Percentiles rank a stretch among this genome's conserved stretches.
Evolutionary conservation across 805 yeast species (phyloP).

Genomic region (Candida multigemmis): DNA sequence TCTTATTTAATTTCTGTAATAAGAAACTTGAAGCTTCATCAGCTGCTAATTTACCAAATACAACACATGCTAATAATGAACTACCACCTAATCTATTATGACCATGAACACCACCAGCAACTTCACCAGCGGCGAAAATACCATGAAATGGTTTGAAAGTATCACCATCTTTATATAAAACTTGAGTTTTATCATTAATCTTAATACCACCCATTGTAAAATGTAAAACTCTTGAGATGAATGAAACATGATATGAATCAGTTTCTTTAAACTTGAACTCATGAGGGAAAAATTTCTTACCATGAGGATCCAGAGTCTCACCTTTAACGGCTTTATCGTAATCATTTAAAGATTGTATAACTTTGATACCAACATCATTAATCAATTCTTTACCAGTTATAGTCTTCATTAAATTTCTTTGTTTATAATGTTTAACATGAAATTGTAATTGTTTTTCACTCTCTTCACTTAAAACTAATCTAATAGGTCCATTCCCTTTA

Average conservation of each 20-base stretch:
- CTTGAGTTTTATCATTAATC: slow-evolving; percentile 40
- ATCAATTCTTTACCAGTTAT: slow-evolving; percentile 35
- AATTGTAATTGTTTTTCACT: slow-evolving; percentile 37
- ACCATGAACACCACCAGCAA: slow-evolving; percentile 65
- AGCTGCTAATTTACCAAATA: slow-evolving; percentile 39
- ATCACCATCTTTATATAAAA: slow-evolving; percentile 21
- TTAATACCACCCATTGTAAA: slow-evolving; percentile 67
- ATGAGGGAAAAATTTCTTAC: slow-evolving; percentile 41
- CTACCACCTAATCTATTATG: slow-evolving; percentile 53
- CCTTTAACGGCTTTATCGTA: slow-evolving; percentile 36
- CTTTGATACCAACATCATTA: slow-evolving; percentile 22
- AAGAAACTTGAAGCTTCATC: slow-evolving; percentile 28
- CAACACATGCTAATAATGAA: slow-evolving; percentile 50
- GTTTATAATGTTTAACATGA: slow-evolving; percentile 49
- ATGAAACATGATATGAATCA: slow-evolving; percentile 40
- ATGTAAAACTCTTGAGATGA: slow-evolving; percentile 51
- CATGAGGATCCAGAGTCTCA: slow-evolving; percentile 31
- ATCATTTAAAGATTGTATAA: slow-evolving; percentile 18
- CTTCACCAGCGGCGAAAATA: slow-evolving; percentile 57
- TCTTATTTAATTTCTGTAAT: slow-evolving; percentile 18
- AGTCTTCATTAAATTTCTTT: slow-evolving; percentile 45
- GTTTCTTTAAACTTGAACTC: slow-evolving; percentile 28
- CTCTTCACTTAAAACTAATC: slow-evolving; percentile 40
- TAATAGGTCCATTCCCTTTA: slow-evolving; percentile 35
- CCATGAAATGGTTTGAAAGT: slow-evolving; percentile 25